phyloP scores from a whole-genome alignment of 768 basidiomycete species.

The Rhizopogon rudus region DNA sequence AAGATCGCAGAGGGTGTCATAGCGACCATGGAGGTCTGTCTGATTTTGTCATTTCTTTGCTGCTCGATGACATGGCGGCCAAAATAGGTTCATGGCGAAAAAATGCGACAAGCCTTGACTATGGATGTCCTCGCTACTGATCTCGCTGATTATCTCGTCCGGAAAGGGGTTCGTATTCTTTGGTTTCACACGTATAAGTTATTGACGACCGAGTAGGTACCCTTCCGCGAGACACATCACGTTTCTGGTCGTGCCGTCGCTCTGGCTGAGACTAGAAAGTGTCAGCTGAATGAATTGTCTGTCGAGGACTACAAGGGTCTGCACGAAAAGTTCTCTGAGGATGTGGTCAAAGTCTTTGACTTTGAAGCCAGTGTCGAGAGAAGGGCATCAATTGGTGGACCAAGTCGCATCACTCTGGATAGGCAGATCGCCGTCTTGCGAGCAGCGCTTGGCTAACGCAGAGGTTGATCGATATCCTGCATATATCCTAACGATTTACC shows the following conservation, averaged over 20 bases:
- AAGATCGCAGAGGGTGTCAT: slow-evolving; percentile 94
- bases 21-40: slow-evolving; percentile 75
- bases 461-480: not conserved
- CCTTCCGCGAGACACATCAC: slow-evolving; percentile 98
- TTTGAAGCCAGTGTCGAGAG: slow-evolving; percentile 96
- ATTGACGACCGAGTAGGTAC: slow-evolving; percentile 52
- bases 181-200: slow-evolving; percentile 1
- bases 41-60: not conserved
- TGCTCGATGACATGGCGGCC: not conserved
- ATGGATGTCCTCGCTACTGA: slow-evolving; percentile 99
- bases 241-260: slow-evolving; percentile 96
- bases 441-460: slow-evolving; percentile 37
- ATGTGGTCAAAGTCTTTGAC: slow-evolving; percentile 83
- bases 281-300: slow-evolving; percentile 77
- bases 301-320: slow-evolving; percentile 76
- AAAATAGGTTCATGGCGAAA: slow-evolving; percentile 75
- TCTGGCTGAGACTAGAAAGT: slow-evolving; percentile 77
- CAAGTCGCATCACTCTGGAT: slow-evolving; percentile 78
- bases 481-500: no score
- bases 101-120: slow-evolving; percentile 87
- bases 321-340: slow-evolving; percentile 72
- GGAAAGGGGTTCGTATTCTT: slow-evolving; percentile 78
- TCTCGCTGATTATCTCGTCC: slow-evolving; percentile 95
- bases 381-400: slow-evolving; percentile 87
- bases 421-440: slow-evolving; percentile 81